Evolutionary conservation across 2,329 filamentous ascomycete genomes (phyloP).

Genomic region (Stemphylium vesicarium): DNA sequence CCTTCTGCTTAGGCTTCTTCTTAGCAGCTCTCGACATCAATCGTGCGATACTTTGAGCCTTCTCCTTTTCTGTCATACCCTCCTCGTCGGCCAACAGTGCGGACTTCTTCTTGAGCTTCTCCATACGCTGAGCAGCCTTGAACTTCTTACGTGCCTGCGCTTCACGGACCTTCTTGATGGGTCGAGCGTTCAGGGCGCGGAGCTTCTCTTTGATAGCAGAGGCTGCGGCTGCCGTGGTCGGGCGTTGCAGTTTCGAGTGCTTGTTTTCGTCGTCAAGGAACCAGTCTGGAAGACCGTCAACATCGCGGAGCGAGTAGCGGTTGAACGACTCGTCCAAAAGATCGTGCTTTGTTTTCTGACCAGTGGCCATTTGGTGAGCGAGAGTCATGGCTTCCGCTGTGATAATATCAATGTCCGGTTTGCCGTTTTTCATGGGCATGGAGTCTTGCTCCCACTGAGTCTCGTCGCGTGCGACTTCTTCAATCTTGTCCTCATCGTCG

Average conservation of each 20-base stretch:
- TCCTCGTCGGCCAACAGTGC: constrained; percentile 88
- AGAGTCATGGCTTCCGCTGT: constrained; percentile 99
- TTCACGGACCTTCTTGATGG: constrained; percentile 98
- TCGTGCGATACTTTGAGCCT: constrained; percentile 81
- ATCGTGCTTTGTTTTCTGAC: constrained; percentile 78
- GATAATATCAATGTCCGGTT: constrained; percentile 91
- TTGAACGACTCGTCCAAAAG: constrained; percentile 92
- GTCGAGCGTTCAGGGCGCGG: constrained; percentile 89
- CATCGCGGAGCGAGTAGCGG: constrained; percentile 87
- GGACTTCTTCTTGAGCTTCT: constrained; percentile 98
- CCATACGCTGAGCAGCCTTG: constrained; percentile 85
- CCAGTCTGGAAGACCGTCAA: constrained; percentile 94
- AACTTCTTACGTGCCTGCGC: constrained; percentile 97
- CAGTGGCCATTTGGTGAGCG: constrained; percentile 87
- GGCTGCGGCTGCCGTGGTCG: constrained; percentile 90
- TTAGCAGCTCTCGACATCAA: constrained; percentile 81
- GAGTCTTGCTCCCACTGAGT: constrained; percentile 72
- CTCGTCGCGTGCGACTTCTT: constrained; percentile 65
- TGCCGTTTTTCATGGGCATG: constrained; percentile 68
- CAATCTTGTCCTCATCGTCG: constrained; percentile 60
- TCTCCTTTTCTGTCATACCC: constrained; percentile 93
- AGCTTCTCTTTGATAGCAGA: constrained; percentile 93
- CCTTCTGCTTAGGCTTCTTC: constrained; percentile 82
- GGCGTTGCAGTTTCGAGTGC: constrained; percentile 84
- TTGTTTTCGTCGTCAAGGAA: constrained; percentile 90